A percentile compares a stretch with the other conserved stretches of the same genome.
Evolutionary conservation across 192 early-diverging fungal genomes (phyloP).

Genomic region (Coemansia aciculifera): DNA sequence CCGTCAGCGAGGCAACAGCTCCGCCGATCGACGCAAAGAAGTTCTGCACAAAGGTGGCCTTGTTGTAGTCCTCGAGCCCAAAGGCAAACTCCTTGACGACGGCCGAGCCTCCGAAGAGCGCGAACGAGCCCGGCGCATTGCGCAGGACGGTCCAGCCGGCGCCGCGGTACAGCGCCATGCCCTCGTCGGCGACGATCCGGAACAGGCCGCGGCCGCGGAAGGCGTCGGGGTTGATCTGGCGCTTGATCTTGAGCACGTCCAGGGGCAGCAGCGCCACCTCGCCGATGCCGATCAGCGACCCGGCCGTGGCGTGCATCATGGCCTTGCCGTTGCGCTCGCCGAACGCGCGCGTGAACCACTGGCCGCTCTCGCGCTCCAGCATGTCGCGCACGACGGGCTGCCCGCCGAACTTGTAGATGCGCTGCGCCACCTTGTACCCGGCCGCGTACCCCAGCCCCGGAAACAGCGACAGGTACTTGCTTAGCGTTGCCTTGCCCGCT

Average conservation of each 20-base stretch:
- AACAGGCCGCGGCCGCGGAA: constrained; percentile 82
- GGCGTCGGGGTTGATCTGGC: constrained; percentile 88
- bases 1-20: constrained; percentile 88
- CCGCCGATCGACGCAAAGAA: constrained; percentile 95
- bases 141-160: constrained; percentile 95
- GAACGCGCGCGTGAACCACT: constrained; percentile 74
- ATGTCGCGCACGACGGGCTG: constrained; percentile 96
- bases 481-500: constrained; percentile 64
- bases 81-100: constrained; percentile 94
- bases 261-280: constrained; percentile 95
- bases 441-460: constrained; percentile 97
- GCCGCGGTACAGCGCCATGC: constrained; percentile 91
- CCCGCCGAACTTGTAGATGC: constrained; percentile 98
- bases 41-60: constrained; percentile 99
- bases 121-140: constrained; percentile 98
- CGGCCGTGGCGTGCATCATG: constrained; percentile 97
- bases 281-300: constrained; percentile 94
- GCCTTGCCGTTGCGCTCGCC: constrained; percentile 95
- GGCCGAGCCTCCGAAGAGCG: constrained; percentile 91
- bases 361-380: constrained; percentile 79
- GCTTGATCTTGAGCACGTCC: constrained; percentile 98
- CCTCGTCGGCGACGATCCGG: constrained; percentile 82
- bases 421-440: constrained; percentile 97
- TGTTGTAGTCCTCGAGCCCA: constrained; percentile 83
- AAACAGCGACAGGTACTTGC: constrained; percentile 93